Evolutionary conservation across 2,329 filamentous ascomycete genomes (phyloP), one percentile per base, ranked within the genome.

Genomic region (Hymenoscyphus repandus): DNA sequence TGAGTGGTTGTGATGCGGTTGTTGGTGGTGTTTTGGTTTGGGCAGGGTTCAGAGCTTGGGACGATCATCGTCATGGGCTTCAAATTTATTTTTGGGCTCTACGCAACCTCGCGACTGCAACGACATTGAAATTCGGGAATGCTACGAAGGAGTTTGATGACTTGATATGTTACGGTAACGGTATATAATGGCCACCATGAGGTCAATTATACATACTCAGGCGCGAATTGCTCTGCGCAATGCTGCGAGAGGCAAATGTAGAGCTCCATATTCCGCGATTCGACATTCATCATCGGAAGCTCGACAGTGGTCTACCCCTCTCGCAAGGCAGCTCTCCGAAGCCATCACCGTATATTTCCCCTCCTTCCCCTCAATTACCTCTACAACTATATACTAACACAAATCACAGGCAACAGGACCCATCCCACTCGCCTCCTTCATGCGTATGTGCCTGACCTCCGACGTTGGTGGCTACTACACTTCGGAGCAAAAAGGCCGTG

Each of bases 381-480:
- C 6, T 11, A 37, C 7, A 30, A n/a, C 31, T 2, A 27, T 45
- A 33, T 43, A 33, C 60, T 68, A 47, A 66, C 45, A 75, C 72
- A 70, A 12, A 40, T 36, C 33, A 13, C 60, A 88, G 83, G 82
- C 86, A 37, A 97, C 93, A 10, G 93, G 93, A 0, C 92, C 93
- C 3, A 83, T 97, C 27, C 89, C 93, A 1, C 80, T 99, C 54
- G 91, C 93, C 5, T 86, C 90, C 47, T 99, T 91, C 69, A 99
- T 99, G 93, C 91, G 93, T 66, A 95, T 97, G 85, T 96, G 92
- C 68, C 80, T 99, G 57, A 99, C 93, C 1, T 88, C 88, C 10
- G 88, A 93, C 54, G 72, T 90, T 36, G 90, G 90, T 52, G 93
- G 93, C 48, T 99, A 99, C 73, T 99, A 99, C 71, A 97, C 90